These are phyloP conservation scores for Cyamopsis tetragonoloba DNA, from an alignment of 306 rosid species.

Conservation along the genomic window DNA sequence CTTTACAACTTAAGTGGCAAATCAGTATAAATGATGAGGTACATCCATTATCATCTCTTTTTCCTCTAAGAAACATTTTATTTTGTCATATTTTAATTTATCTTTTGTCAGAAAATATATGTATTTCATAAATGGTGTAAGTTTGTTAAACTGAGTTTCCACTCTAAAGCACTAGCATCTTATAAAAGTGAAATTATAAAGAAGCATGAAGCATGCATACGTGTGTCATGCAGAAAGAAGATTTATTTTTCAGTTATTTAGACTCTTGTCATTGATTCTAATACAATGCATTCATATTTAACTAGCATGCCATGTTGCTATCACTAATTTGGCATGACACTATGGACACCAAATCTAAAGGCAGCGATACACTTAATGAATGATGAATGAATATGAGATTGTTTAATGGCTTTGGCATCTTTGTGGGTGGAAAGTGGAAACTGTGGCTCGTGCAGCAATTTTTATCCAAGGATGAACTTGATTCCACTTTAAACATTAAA, in stretches of 20 bases:
- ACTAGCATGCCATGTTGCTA: neutral
- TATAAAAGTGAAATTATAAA: neutral
- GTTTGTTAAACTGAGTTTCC: neutral
- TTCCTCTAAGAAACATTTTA: neutral
- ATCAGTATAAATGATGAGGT: slow-evolving; percentile 50
- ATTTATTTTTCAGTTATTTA: neutral
- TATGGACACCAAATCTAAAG: neutral
- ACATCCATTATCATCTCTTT: neutral
- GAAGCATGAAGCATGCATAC: neutral
- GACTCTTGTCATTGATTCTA: neutral
- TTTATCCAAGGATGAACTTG: neutral
- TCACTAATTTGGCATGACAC: neutral
- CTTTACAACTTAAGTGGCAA: slow-evolving; percentile 75
- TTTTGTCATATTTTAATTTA: neutral
- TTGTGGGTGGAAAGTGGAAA: neutral
- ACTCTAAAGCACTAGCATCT: neutral
- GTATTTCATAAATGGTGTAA: neutral
- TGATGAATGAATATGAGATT: neutral
- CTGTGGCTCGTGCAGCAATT: neutral
- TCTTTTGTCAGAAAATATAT: slow-evolving; percentile 1
- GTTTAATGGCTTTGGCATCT: neutral
- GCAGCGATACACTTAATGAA: neutral
- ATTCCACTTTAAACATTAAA: neutral
- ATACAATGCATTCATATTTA: neutral
- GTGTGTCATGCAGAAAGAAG: neutral